phyloP scores from a whole-genome alignment of 2,329 filamentous ascomycete species.

The Monosporascus sp. region DNA sequence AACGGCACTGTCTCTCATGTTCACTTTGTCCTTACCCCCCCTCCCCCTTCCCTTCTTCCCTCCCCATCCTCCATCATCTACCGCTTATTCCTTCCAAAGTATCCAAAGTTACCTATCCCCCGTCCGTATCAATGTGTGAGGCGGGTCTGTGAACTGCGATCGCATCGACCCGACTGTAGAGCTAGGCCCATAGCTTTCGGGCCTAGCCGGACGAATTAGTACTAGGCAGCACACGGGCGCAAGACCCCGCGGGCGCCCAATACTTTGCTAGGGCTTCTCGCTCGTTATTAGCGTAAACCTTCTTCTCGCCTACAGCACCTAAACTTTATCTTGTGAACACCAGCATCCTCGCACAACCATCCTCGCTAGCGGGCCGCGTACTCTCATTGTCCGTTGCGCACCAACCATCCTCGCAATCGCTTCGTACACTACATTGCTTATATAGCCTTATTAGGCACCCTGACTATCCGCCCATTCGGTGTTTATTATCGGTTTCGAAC shows the following conservation, averaged over 20 bases:
- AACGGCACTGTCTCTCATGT: neutral
- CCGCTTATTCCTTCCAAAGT: neutral
- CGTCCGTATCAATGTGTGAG: neutral
- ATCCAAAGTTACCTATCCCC: neutral
- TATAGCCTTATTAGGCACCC: no score
- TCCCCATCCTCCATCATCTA: no score
- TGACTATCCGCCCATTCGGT: no score
- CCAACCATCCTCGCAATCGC: no score
- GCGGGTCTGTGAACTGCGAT: neutral
- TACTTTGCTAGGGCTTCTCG: no score
- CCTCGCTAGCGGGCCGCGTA: neutral
- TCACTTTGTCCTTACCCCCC: neutral
- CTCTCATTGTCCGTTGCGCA: neutral
- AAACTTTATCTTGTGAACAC: neutral
- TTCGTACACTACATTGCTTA: no score
- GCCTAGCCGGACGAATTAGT: neutral
- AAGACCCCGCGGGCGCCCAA: no score
- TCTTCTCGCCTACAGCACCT: neutral
- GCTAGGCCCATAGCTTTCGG: neutral
- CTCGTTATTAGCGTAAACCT: neutral
- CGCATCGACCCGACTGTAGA: no score
- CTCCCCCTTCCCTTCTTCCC: no score
- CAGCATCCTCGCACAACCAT: neutral
- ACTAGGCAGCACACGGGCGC: no score
- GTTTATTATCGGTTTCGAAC: no score